Conservation (phyloP, 2,329 filamentous ascomycete genomes). For the Venturia aucupariae region DNA sequence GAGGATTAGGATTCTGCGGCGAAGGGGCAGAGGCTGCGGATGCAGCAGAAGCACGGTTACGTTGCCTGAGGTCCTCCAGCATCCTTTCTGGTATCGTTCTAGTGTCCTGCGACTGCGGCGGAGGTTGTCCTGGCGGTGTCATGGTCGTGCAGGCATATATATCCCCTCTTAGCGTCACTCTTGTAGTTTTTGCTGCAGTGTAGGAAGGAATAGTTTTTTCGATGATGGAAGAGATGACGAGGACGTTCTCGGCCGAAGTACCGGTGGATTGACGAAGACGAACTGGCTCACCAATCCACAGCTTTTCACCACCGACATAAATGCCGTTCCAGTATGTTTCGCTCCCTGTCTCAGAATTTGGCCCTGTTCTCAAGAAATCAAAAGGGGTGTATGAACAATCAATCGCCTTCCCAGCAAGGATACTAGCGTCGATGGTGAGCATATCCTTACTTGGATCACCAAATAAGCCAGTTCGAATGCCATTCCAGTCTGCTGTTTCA, state of each 20-base stretch:
- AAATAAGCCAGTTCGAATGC: conserved; percentile 32
- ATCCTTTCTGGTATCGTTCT: conserved; percentile 41
- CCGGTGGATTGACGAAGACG: conserved; percentile 35
- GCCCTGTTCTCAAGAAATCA: conserved; percentile 25
- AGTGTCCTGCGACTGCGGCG: conserved; percentile 20
- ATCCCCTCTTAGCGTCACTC: conserved; percentile 38
- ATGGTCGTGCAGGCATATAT: conserved; percentile 41
- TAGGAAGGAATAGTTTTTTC: conserved; percentile 25
- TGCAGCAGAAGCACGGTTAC: conserved; percentile 34
- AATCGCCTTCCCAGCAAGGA: conserved; percentile 47
- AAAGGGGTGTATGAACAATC: conserved; percentile 48
- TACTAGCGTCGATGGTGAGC: conserved; percentile 45
- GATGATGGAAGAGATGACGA: conserved; percentile 38
- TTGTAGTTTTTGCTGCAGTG: conserved; percentile 23
- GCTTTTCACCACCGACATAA: conserved; percentile 50
- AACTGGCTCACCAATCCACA: conserved; percentile 50
- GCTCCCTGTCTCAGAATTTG: conserved; percentile 22
- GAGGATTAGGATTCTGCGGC: conserved; percentile 2
- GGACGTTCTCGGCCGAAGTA: conserved; percentile 37
- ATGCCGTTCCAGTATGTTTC: conserved; percentile 38
- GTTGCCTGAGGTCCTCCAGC: conserved; percentile 41
- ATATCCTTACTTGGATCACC: conserved; percentile 37
- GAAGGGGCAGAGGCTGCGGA: conserved; percentile 22
- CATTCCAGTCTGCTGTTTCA: conserved; percentile 44
- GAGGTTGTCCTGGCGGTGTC: conserved; percentile 19